A percentile compares a stretch with the other conserved stretches of the same genome.
These are phyloP conservation scores for Solanum ossicruentum DNA, from an alignment of 257 asterid genomes.

Conservation along the genomic window DNA sequence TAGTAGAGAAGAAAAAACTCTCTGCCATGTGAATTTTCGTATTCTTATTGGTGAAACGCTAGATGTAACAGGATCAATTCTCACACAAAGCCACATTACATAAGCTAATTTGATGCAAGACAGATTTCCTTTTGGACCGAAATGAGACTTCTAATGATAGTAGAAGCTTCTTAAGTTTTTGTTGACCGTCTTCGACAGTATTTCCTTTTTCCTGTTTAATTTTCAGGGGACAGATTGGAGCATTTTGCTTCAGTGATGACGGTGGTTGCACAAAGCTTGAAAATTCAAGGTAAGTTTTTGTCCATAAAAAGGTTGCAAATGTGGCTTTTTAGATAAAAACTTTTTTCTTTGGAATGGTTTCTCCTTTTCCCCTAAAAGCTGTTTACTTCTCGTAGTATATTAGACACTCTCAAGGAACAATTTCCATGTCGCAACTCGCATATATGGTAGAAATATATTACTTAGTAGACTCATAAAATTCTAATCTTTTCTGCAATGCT, in stretches of 20 bases:
- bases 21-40: no score
- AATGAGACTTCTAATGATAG: neutral
- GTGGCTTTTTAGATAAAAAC: neutral
- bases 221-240: neutral
- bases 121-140: neutral
- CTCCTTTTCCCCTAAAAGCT: neutral
- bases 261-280: neutral
- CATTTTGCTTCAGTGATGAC: neutral
- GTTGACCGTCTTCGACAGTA: neutral
- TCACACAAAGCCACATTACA: neutral
- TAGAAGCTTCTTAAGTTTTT: neutral
- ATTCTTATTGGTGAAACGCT: no score
- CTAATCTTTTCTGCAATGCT: neutral
- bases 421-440: neutral
- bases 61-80: neutral
- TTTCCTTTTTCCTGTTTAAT: neutral
- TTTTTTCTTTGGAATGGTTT: neutral
- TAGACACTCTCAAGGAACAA: neutral
- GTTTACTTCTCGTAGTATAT: neutral
- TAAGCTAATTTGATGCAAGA: neutral
- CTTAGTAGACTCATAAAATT: neutral
- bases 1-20: no score
- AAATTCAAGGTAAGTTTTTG: neutral
- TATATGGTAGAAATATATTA: no score
- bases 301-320: neutral